Percentiles rank a stretch among this genome's conserved stretches.
phyloP scores from a whole-genome alignment of 306 rosid genomes.

The Prunus dulcis region DNA sequence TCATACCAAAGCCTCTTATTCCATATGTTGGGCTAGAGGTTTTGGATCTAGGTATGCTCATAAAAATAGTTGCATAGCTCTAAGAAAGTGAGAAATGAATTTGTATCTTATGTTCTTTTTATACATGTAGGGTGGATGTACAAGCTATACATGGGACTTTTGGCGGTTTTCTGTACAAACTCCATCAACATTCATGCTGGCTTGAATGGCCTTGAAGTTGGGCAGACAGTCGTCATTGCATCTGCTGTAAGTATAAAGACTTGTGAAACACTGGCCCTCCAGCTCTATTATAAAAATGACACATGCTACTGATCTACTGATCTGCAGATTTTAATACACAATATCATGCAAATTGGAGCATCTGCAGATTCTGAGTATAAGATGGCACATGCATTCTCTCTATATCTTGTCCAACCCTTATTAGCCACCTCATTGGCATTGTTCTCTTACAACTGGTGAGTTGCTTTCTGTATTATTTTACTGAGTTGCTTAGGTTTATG shows the following conservation, averaged over 20 bases:
- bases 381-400: slow-evolving; percentile 85
- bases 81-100: background rate
- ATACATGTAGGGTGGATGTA: slow-evolving; percentile 72
- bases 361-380: slow-evolving; percentile 66
- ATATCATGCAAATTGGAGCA: slow-evolving; percentile 84
- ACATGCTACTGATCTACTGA: slow-evolving; percentile 14
- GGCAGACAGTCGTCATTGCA: slow-evolving; percentile 82
- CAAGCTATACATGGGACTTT: slow-evolving; percentile 89
- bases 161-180: slow-evolving; percentile 97
- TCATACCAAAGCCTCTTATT: slow-evolving; percentile 89
- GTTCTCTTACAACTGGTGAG: slow-evolving; percentile 72
- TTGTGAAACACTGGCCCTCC: slow-evolving; percentile 11
- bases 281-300: slow-evolving; percentile 22
- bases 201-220: slow-evolving; percentile 84
- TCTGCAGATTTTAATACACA: slow-evolving; percentile 74
- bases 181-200: slow-evolving; percentile 97
- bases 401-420: slow-evolving; percentile 75
- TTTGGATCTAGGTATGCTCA: slow-evolving; percentile 77
- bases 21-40: slow-evolving; percentile 67
- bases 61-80: background rate
- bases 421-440: slow-evolving; percentile 74
- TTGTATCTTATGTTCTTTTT: background rate
- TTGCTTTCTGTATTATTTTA: slow-evolving; percentile 7
- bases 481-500: slow-evolving; percentile 7
- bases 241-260: slow-evolving; percentile 59